phyloP scores from a whole-genome alignment of 352 stramenopile species.

The Globisporangium perplexum region DNA sequence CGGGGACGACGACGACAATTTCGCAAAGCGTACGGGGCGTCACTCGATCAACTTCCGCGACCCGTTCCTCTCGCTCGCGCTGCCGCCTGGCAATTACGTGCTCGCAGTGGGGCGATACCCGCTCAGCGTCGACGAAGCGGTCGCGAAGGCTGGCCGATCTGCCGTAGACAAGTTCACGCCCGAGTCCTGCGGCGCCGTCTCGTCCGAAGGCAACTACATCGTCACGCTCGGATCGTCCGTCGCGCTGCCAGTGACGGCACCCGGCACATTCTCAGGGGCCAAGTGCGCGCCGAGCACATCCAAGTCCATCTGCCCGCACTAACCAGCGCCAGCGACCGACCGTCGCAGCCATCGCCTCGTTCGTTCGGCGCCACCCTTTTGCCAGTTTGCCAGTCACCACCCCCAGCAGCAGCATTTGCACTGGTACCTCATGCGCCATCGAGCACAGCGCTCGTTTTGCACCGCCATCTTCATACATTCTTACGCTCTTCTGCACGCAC shows the following conservation, averaged over 20 bases:
- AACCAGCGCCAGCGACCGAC: neutral
- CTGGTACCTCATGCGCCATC: too few species aligned
- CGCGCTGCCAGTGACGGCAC: conserved; percentile 28
- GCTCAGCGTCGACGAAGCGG: conserved; percentile 46
- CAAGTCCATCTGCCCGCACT: conserved; percentile 6
- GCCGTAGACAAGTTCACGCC: conserved; percentile 37
- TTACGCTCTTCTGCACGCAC: too few species aligned
- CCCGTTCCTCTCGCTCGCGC: conserved; percentile 55
- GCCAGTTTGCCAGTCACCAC: too few species aligned
- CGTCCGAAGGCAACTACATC: conserved; percentile 42
- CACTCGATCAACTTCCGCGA: conserved; percentile 66
- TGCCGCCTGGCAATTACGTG: conserved; percentile 43
- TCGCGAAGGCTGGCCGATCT: conserved; percentile 25
- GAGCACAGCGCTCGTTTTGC: too few species aligned
- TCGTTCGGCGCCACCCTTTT: too few species aligned
- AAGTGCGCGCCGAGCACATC: conserved; percentile 20
- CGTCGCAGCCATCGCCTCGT: too few species aligned
- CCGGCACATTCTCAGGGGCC: conserved; percentile 33
- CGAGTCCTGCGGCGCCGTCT: conserved; percentile 36
- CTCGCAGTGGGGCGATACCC: conserved; percentile 66
- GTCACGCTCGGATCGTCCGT: conserved; percentile 37
- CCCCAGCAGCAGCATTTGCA: too few species aligned
- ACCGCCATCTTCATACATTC: too few species aligned
- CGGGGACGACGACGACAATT: conserved; percentile 59
- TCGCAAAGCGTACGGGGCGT: conserved; percentile 35